Conservation (phyloP, 2,329 filamentous ascomycete species). For the Biscogniauxia sp. region DNA sequence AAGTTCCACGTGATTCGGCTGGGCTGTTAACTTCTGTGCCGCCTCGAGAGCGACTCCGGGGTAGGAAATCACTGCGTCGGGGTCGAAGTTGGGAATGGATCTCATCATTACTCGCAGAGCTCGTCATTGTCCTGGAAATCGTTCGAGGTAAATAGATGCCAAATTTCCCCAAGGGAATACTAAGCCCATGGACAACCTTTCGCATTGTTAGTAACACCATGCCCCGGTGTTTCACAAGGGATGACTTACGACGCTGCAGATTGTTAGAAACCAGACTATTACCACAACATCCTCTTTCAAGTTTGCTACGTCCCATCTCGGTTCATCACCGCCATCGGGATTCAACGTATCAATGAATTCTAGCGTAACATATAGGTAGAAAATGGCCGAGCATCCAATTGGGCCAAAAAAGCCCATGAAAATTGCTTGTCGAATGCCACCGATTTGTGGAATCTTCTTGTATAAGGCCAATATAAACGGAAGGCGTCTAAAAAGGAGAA, state of each 20-base stretch:
- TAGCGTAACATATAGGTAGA: constrained; percentile 79
- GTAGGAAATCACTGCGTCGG: constrained; percentile 9
- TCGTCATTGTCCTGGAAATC: constrained; percentile 52
- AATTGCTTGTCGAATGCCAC: constrained; percentile 68
- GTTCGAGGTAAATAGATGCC: constrained; percentile 62
- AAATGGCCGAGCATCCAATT: constrained; percentile 85
- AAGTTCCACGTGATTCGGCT: constrained; percentile 18
- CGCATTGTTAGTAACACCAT: constrained; percentile 1
- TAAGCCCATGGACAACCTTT: constrained; percentile 76
- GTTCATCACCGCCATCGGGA: constrained; percentile 49
- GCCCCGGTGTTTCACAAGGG: neutral
- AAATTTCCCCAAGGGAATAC: constrained; percentile 72
- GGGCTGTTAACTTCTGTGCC: constrained; percentile 10
- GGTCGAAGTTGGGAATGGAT: constrained; percentile 17
- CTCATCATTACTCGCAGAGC: constrained; percentile 18
- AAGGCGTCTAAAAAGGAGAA: constrained; percentile 73
- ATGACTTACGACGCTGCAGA: constrained; percentile 74
- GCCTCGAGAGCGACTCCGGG: constrained; percentile 20
- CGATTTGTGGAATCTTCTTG: constrained; percentile 75
- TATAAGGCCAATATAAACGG: constrained; percentile 75
- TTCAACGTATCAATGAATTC: constrained; percentile 67
- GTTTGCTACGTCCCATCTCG: constrained; percentile 63
- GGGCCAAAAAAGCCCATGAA: constrained; percentile 94
- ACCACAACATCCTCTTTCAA: constrained; percentile 66
- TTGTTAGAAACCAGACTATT: constrained; percentile 81